Evolutionary conservation across 371 early-diverging fungal genomes (phyloP).

Genomic region (Lichtheimia corymbifera): DNA sequence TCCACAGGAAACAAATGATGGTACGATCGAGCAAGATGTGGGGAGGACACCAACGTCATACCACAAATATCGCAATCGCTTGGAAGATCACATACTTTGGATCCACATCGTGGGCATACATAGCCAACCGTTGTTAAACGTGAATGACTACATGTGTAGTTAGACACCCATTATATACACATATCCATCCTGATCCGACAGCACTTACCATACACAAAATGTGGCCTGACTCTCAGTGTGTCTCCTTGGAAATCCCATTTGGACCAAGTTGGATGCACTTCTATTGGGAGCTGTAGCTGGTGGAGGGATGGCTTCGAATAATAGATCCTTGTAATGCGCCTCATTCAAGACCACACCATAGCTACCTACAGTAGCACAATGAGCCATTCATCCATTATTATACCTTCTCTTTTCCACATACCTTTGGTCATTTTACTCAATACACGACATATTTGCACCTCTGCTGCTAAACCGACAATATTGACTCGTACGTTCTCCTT

Average conservation of each 20-base stretch:
- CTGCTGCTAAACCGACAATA: slow-evolving; percentile 87
- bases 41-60: slow-evolving; percentile 87
- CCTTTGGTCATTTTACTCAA: slow-evolving; percentile 80
- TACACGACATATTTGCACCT: slow-evolving; percentile 82
- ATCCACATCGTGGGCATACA: slow-evolving; percentile 84
- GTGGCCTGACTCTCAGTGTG: slow-evolving; percentile 61
- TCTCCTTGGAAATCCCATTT: slow-evolving; percentile 91
- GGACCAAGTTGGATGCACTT: slow-evolving; percentile 69
- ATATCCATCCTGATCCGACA: too few species aligned
- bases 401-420: slow-evolving; percentile 17
- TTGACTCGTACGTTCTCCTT: slow-evolving; percentile 77
- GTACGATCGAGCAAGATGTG: slow-evolving; percentile 93
- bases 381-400: background rate
- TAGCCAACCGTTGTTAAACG: slow-evolving; percentile 80
- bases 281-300: slow-evolving; percentile 72
- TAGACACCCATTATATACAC: background rate
- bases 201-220: slow-evolving; percentile 80
- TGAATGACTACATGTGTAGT: slow-evolving; percentile 60
- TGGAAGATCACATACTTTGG: slow-evolving; percentile 89
- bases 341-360: slow-evolving; percentile 89
- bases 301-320: slow-evolving; percentile 83
- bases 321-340: slow-evolving; percentile 72
- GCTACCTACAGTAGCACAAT: slow-evolving; percentile 48
- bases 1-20: slow-evolving; percentile 94
- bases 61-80: slow-evolving; percentile 94